Evolutionary conservation across 2,329 filamentous ascomycete species (phyloP), one percentile per base, ranked within the genome.

Genomic region (Fusarium duplospermum): DNA sequence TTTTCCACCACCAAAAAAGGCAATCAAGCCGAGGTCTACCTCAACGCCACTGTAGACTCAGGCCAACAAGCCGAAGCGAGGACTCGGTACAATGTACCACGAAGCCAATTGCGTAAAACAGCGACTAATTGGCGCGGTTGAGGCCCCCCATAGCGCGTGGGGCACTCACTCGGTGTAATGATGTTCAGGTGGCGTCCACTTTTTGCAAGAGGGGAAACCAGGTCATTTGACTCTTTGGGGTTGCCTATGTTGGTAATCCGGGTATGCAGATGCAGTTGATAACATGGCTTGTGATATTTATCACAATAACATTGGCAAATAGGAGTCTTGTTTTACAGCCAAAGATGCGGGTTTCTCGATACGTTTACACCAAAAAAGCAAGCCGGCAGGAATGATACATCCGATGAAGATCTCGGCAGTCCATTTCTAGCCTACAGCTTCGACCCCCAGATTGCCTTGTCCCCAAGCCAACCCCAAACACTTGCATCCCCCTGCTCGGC

Each of bases 401-500:
- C 27, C 18, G 47, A 54, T 54, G 18, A 52, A 52, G 47, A 54
- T 31, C 24, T 33, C 18, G 18, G 18, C 24, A 54, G 47, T 54
- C 27, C 47, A 54, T 24, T 33, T 7, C 11, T 13, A 20, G n/a
- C 9, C 1, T 45, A 74, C 35, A 73, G 11, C 3, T 24, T 40
- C 1, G 14, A 42, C 1, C 75, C 76, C 81, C 81, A 82, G 6
- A 80, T 78, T 0, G 50, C 66, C 13, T 69, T 73, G 18, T 80
- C 71, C 0, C 58, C 64, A 27, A 82, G 60, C 76, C 79, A 81
- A 1, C 64, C 29, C 70, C 78, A 79, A 0, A 82, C 76, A 69
- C 75, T 77, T 0, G 75, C 64, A 1, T 79, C 69, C 5, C 81
- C 81, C 7, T 78, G 73, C 1, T 73, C 64, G 1, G 64, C 52